Conservation (phyloP, 2,329 filamentous ascomycete species). For the Pseudopyricularia cyperi region DNA sequence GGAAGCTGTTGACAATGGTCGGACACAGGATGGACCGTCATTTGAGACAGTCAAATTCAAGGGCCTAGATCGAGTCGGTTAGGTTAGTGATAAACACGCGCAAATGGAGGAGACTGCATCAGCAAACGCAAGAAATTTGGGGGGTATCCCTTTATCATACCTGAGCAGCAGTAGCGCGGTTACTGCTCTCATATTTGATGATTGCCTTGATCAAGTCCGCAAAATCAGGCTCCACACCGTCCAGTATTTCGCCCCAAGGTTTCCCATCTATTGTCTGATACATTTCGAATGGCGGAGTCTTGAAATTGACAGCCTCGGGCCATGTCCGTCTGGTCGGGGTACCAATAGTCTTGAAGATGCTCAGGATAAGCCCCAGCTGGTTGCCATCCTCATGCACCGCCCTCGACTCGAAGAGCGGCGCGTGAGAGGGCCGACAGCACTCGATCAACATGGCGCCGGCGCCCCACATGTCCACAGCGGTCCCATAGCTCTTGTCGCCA, state of each 20-base stretch:
- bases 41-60: neutral
- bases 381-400: conserved; percentile 65
- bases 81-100: neutral
- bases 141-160: conserved; percentile 17
- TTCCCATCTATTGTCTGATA: conserved; percentile 62
- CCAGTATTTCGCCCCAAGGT: conserved; percentile 59
- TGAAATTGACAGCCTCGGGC: conserved; percentile 63
- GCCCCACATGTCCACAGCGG: conserved; percentile 78
- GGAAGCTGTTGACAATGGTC: neutral
- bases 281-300: conserved; percentile 75
- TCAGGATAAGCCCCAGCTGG: conserved; percentile 79
- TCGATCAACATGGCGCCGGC: conserved; percentile 77
- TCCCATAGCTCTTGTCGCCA: conserved; percentile 60
- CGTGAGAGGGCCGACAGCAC: conserved; percentile 37
- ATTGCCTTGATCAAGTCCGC: conserved; percentile 54
- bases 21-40: neutral
- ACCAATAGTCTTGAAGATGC: conserved; percentile 83
- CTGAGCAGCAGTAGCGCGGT: conserved; percentile 53
- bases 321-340: conserved; percentile 70
- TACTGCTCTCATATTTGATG: conserved; percentile 55
- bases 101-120: neutral
- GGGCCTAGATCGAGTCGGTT: neutral
- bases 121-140: too few relatives aligned
- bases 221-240: conserved; percentile 41
- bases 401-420: conserved; percentile 72